These are phyloP conservation scores for Chlamydomonas schloesseri DNA, from an alignment of 139 green algal genomes.

Conservation along the genomic window DNA sequence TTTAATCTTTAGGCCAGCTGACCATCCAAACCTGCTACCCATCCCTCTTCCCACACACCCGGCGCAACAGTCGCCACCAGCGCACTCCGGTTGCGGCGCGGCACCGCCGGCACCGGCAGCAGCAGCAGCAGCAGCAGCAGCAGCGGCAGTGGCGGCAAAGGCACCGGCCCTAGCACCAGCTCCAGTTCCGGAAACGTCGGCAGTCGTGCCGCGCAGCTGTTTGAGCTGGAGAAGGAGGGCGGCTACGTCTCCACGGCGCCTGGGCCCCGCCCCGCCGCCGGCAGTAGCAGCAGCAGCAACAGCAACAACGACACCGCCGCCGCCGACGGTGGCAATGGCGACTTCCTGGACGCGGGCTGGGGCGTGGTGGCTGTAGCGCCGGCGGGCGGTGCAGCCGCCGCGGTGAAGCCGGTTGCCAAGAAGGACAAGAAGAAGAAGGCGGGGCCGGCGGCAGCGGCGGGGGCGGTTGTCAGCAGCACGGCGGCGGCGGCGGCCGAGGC, in stretches of 20 bases:
- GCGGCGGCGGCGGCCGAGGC: background rate
- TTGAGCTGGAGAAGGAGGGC: conserved; percentile 50
- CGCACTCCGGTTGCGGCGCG: too few relatives aligned
- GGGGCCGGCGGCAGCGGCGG: background rate
- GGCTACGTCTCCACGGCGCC: conserved; percentile 28
- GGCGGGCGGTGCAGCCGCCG: background rate
- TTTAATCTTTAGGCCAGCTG: too few relatives aligned
- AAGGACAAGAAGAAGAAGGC: conserved; percentile 1
- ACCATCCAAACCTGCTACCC: too few relatives aligned
- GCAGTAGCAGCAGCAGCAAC: background rate
- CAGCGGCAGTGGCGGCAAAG: background rate
- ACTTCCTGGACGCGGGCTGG: conserved; percentile 27
- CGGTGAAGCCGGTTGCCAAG: background rate
- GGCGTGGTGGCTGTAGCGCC: background rate
- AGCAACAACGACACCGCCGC: background rate
- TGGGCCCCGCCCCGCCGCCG: background rate
- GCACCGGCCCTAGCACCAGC: background rate
- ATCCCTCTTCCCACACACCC: too few relatives aligned
- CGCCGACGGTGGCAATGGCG: background rate
- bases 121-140: background rate
- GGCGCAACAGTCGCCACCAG: too few relatives aligned
- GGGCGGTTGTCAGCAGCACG: too few relatives aligned
- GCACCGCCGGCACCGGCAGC: too few relatives aligned
- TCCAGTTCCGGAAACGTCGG: too few relatives aligned
- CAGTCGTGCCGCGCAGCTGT: conserved; percentile 43